Base-by-base conservation (phyloP, 2,329 filamentous ascomycete species). In the Akanthomyces uredinophilus region DNA sequence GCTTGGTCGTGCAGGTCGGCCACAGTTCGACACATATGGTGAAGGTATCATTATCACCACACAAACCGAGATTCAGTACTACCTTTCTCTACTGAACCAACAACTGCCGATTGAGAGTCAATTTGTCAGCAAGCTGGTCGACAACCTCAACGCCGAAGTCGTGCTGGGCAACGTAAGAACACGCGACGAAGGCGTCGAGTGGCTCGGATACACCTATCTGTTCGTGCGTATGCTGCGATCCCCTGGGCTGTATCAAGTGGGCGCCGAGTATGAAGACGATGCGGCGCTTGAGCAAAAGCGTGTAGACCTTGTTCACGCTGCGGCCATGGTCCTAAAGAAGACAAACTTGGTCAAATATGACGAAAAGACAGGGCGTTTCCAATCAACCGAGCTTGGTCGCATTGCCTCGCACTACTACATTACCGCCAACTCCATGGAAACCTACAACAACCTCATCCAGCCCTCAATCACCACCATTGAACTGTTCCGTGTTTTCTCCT, bases 321-420 rank as follows among this genome's bases (percentile, higher is more conserved):
- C 96, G 54, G 94, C 95, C 18, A 84, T 86, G 37, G 87, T 96
- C 1, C 79, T 99, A 13, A 92, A 96, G 70, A 95, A 91, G 71
- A 92, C 92, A 2, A 92, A 89, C 64, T 83, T 99, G 8, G 83
- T 96, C 75, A 97, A 96, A 71, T 99, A 99, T 71, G 95, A 99
- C 70, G 95, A 96, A 74, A 95, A 95, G 76, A 88, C 88, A 1
- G 95, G 96, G 29, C 90, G 87, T 69, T 77, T 99, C 37, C 92
- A 96, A 75, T 86, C 91, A 4, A 99, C 95, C 0, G 95, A 99
- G 74, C 87, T 99, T 60, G 95, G 96, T 58, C 88, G 95, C 47
- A 96, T 99, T 68, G 90, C 96, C 6, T 98, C 94, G 16, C 95
- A 99, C 74, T 99, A 99, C 80, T 99, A 99, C 79, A 97, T 99